Base-by-base conservation (phyloP, 768 basidiomycete genomes). In the Hysterangium stoloniferum region DNA sequence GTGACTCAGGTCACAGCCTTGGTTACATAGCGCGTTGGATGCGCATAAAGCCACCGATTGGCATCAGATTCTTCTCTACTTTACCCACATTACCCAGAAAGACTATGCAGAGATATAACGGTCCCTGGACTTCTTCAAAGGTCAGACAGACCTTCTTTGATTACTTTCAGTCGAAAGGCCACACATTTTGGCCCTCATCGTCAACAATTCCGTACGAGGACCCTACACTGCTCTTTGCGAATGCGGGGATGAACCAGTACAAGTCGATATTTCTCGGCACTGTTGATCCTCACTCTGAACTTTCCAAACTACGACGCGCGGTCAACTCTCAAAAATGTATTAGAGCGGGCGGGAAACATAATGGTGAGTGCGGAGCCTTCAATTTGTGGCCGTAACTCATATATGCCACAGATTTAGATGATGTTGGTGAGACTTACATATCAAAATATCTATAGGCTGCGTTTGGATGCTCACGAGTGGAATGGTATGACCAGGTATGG, bases 291-390 rank as follows among this genome's bases (percentile, higher is more conserved):
- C 75, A 91, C 58, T 96, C 94, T 1, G 88, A 92, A 36, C 78
- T 96, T 59, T 77, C 87, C 52, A 93, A 87, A 63, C 73, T 96
- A 55, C 91, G 84, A 64, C 86, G 96, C 60, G 96, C 94, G 2
- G 91, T 85, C 67, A 99, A 98, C 70, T 84, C 79, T 45, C 96
- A 99, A 66, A 99, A 99, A 68, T 99, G 96, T 67, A 99, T 99
- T 58, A 78, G 96, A 52, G 96, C 96, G 2, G 96, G 96, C 29
- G 96, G 96, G 62, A 99, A 99, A 67, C 96, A 99, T 67, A 99
- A 99, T 58, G 94, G 92, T 90, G 53, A 56, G 52, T 25, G 6
- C 27, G 33, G 17, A 28, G 28, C 29, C 32, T 45, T 54, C 45
- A 28, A 29, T 41, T 42, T 25, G 15, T 27, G 43, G 29, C 29